phyloP scores from a whole-genome alignment of 352 stramenopile genomes.

The Globisporangium nagaii region DNA sequence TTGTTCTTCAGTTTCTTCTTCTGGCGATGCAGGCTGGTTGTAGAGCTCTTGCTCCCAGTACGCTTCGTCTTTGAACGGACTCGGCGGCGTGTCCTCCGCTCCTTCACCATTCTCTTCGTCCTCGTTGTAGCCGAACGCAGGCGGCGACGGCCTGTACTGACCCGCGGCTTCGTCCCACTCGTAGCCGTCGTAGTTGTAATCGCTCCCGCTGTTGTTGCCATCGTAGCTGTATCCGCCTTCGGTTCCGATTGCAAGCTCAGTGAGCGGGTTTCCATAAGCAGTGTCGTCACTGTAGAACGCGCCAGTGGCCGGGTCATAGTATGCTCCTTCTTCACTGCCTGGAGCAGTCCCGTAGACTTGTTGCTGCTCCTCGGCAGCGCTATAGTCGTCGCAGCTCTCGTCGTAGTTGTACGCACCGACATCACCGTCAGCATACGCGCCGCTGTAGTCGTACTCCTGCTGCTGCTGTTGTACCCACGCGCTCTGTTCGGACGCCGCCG shows the following conservation, averaged over 20 bases:
- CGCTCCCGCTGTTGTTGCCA: too few species aligned
- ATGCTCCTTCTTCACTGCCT: background rate
- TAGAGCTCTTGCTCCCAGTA: slow-evolving; percentile 47
- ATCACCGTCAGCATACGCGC: too few species aligned
- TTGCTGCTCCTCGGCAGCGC: background rate
- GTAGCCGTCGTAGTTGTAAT: slow-evolving; percentile 2
- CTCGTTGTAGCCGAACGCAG: slow-evolving; percentile 3
- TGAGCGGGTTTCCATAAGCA: background rate
- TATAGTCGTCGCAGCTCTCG: background rate
- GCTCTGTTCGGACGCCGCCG: background rate
- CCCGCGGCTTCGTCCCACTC: slow-evolving; percentile 8
- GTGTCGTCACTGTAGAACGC: background rate
- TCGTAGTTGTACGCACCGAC: background rate
- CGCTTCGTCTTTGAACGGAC: slow-evolving; percentile 35
- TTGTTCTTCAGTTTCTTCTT: slow-evolving; percentile 2
- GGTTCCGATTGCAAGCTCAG: background rate
- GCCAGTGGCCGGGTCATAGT: background rate
- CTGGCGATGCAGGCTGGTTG: slow-evolving; percentile 9
- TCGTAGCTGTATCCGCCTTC: background rate
- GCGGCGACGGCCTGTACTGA: slow-evolving; percentile 10
- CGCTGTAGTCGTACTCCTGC: background rate
- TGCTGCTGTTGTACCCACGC: background rate
- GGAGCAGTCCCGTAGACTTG: background rate
- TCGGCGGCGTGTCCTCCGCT: slow-evolving; percentile 8
- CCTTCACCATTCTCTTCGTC: slow-evolving; percentile 1